These are phyloP conservation scores for Lentinus polychrous DNA, from an alignment of 1,284 basidiomycete species.

Conservation along the genomic window DNA sequence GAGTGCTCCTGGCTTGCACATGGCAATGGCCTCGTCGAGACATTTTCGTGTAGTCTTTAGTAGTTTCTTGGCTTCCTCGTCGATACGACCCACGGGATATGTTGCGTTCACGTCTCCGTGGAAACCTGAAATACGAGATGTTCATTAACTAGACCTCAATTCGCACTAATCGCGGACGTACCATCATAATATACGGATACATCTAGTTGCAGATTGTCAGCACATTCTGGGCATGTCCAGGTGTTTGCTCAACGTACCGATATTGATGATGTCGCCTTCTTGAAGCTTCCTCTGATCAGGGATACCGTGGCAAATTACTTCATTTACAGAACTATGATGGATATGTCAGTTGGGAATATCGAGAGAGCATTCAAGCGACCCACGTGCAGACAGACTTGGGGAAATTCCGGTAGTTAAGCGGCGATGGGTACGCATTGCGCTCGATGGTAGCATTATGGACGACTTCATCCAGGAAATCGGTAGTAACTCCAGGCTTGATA, in stretches of 20 bases:
- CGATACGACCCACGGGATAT: slow-evolving; percentile 84
- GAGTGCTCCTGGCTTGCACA: slow-evolving; percentile 86
- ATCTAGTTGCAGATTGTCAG: slow-evolving; percentile 31
- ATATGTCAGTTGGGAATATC: slow-evolving; percentile 4
- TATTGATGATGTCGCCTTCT: slow-evolving; percentile 92
- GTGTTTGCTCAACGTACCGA: slow-evolving; percentile 43
- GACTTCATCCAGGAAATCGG: slow-evolving; percentile 91
- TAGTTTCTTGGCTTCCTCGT: slow-evolving; percentile 76
- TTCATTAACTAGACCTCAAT: neutral
- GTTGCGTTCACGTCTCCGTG: slow-evolving; percentile 90
- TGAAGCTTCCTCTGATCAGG: slow-evolving; percentile 82
- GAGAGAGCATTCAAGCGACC: slow-evolving; percentile 30
- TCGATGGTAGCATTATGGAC: slow-evolving; percentile 94
- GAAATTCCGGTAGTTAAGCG: slow-evolving; percentile 88
- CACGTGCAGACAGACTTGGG: slow-evolving; percentile 97
- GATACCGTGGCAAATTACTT: slow-evolving; percentile 96
- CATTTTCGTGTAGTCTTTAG: slow-evolving; percentile 77
- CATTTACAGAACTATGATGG: slow-evolving; percentile 77
- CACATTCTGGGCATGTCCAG: no score
- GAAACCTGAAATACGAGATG: slow-evolving; percentile 45
- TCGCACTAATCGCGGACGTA: slow-evolving; percentile 20
- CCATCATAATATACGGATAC: slow-evolving; percentile 66
- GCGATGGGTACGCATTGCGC: slow-evolving; percentile 89
- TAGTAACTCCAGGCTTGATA: slow-evolving; percentile 87
- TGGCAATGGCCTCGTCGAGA: slow-evolving; percentile 81